phyloP scores from a whole-genome alignment of 768 basidiomycete genomes.

The Mrakia frigida region DNA sequence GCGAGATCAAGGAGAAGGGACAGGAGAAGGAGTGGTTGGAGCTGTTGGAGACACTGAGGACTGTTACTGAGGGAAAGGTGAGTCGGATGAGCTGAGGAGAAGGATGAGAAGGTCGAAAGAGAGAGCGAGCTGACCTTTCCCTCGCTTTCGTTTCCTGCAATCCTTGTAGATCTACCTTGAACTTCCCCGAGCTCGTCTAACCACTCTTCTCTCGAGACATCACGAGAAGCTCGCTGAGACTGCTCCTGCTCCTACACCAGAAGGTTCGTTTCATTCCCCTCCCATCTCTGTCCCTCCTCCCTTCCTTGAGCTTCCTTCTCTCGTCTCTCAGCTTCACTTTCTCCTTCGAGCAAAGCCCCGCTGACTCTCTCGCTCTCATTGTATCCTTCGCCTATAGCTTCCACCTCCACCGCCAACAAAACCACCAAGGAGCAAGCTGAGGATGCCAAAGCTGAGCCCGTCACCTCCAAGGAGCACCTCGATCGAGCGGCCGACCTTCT shows the following conservation, averaged over 20 bases:
- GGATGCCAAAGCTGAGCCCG: slow-evolving; percentile 39
- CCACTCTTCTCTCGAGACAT: slow-evolving; percentile 74
- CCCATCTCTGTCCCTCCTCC: neutral
- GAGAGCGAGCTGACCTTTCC: slow-evolving; percentile 2
- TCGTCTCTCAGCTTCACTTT: slow-evolving; percentile 37
- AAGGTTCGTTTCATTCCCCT: neutral
- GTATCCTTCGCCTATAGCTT: slow-evolving; percentile 6
- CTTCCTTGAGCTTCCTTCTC: slow-evolving; percentile 1
- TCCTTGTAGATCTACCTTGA: slow-evolving; percentile 82
- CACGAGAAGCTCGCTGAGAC: slow-evolving; percentile 64
- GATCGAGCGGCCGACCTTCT: slow-evolving; percentile 86
- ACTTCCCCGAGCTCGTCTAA: slow-evolving; percentile 90
- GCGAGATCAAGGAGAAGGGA: slow-evolving; percentile 64
- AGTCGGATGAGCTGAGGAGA: slow-evolving; percentile 36
- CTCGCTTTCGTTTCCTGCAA: neutral
- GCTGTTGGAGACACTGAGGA: slow-evolving; percentile 78
- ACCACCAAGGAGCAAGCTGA: slow-evolving; percentile 36
- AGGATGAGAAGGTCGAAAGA: neutral
- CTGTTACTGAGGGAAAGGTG: slow-evolving; percentile 95
- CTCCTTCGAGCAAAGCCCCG: slow-evolving; percentile 32
- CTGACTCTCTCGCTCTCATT: neutral
- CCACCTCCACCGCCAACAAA: slow-evolving; percentile 32
- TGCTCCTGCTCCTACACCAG: slow-evolving; percentile 50
- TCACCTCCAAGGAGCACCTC: slow-evolving; percentile 58
- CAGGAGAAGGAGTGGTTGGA: slow-evolving; percentile 71